Conservation (phyloP, 2,329 filamentous ascomycete species). For the Aspergillus versicolor region DNA sequence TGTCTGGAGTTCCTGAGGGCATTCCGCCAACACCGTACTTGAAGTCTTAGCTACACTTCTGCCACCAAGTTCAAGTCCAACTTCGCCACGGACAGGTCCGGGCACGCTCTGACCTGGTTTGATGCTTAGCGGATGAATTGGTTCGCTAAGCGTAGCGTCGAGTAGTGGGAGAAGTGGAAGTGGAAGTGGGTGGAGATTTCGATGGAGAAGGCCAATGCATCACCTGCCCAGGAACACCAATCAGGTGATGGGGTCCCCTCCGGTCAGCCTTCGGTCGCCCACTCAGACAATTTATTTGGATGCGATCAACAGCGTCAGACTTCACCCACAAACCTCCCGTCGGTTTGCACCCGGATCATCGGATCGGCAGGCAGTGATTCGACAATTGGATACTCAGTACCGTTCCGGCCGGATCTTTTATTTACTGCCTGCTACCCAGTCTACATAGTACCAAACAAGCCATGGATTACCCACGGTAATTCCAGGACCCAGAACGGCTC, state of each 20-base stretch:
- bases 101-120: background rate
- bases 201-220: conserved; percentile 6
- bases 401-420: background rate
- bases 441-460: background rate
- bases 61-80: background rate
- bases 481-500: background rate
- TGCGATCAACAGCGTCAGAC: conserved; percentile 1
- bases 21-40: background rate
- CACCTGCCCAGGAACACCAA: conserved; percentile 19
- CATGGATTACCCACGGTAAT: background rate
- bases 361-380: conserved; percentile 11
- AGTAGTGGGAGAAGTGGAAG: background rate
- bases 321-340: background rate
- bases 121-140: background rate
- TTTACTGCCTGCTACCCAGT: background rate
- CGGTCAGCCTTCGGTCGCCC: background rate
- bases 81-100: background rate
- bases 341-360: conserved; percentile 14
- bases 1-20: background rate
- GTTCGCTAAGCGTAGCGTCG: conserved; percentile 8
- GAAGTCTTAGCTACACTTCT: background rate
- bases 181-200: background rate
- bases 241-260: conserved; percentile 2
- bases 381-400: background rate
- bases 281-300: background rate